Conservation (phyloP, 1,284 basidiomycete genomes). For the Testicularia cyperi region DNA sequence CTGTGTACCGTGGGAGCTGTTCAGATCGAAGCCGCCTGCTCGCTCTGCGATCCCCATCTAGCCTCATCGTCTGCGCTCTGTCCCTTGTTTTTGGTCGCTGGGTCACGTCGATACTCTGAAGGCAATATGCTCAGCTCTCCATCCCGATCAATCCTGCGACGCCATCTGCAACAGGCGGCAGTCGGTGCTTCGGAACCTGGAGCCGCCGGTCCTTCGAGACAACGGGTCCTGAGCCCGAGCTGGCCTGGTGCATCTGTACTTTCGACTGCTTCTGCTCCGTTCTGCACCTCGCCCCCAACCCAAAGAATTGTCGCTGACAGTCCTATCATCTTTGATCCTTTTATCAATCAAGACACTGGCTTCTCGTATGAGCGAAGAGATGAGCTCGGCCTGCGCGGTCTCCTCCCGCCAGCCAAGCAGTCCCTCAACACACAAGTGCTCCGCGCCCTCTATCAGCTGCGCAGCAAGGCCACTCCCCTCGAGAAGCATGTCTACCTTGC, state of each 20-base stretch:
- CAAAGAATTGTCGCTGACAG: conserved; percentile 26
- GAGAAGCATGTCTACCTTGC: conserved; percentile 82
- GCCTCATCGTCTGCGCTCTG: too few relatives aligned
- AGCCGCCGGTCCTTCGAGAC: too few relatives aligned
- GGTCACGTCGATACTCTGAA: too few relatives aligned
- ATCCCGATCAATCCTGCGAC: too few relatives aligned
- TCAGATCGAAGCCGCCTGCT: too few relatives aligned
- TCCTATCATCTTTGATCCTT: conserved; percentile 28
- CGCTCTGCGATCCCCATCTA: too few relatives aligned
- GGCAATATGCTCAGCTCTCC: too few relatives aligned
- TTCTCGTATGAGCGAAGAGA: conserved; percentile 71
- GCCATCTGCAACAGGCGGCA: too few relatives aligned
- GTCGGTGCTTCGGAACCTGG: too few relatives aligned
- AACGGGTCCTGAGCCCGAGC: too few relatives aligned
- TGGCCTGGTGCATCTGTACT: conserved; percentile 6
- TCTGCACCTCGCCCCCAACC: conserved; percentile 5
- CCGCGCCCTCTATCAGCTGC: conserved; percentile 71
- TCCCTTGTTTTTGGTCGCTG: too few relatives aligned
- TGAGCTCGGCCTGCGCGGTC: conserved; percentile 71
- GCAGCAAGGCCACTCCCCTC: conserved; percentile 69
- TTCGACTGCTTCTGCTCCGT: conserved; percentile 1
- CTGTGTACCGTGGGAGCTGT: too few relatives aligned
- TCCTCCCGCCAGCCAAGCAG: conserved; percentile 68
- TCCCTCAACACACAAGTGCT: conserved; percentile 65
- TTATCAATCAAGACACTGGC: conserved; percentile 63